Evolutionary conservation across 306 rosid genomes (phyloP).

Genomic region (Senna tora): DNA sequence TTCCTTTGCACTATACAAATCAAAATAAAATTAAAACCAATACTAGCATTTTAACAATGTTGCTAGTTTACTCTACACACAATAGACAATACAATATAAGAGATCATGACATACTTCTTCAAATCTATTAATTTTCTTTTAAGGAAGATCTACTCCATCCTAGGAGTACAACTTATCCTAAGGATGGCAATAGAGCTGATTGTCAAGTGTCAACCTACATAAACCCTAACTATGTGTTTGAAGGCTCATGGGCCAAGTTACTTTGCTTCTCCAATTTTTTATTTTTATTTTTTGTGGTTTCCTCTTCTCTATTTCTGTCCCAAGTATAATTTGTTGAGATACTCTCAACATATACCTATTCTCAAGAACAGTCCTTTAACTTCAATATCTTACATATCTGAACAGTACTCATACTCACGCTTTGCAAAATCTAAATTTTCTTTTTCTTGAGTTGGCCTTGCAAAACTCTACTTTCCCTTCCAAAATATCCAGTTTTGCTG

Average conservation of each 20-base stretch:
- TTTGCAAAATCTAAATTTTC: not conserved
- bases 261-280: not conserved
- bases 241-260: constrained; percentile 10
- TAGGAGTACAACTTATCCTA: not conserved
- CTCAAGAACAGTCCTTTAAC: not conserved
- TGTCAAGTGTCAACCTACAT: no score
- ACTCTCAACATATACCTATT: not conserved
- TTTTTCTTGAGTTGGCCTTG: not conserved
- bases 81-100: no score
- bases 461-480: not conserved
- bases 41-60: not conserved
- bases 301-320: not conserved
- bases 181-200: not conserved
- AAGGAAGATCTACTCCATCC: no score
- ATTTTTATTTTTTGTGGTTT: not conserved
- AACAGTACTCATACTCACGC: not conserved
- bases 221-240: no score
- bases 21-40: constrained; percentile 20
- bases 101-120: not conserved
- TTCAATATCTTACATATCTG: not conserved
- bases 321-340: not conserved
- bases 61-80: constrained; percentile 19
- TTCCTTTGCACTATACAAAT: constrained; percentile 63
- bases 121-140: not conserved
- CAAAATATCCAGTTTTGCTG: not conserved